These are phyloP conservation scores for Fusarium oxysporum DNA, from an alignment of 2,329 filamentous ascomycete species.

Conservation along the genomic window DNA sequence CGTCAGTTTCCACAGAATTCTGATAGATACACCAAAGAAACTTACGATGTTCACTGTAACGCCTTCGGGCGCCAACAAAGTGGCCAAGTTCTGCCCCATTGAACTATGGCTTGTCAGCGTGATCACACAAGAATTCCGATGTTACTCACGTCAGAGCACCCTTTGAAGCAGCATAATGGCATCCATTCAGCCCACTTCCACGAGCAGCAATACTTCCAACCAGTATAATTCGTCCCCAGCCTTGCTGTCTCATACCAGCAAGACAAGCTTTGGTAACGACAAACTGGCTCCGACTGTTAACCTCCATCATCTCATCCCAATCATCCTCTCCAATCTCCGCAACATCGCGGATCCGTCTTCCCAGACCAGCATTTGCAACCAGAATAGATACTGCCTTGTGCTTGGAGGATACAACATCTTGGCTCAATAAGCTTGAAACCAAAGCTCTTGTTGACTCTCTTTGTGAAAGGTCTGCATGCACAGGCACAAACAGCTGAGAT, in stretches of 20 bases:
- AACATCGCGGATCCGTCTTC: constrained; percentile 50
- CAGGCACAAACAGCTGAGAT: constrained; percentile 3
- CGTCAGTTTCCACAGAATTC: not conserved
- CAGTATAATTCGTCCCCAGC: constrained; percentile 49
- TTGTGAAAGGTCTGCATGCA: constrained; percentile 20
- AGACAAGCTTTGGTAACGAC: constrained; percentile 50
- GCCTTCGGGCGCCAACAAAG: constrained; percentile 48
- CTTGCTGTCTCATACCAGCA: constrained; percentile 47
- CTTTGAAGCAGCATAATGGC: constrained; percentile 52
- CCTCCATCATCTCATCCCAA: constrained; percentile 53
- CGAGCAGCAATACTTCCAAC: constrained; percentile 50
- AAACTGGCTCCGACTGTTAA: constrained; percentile 51
- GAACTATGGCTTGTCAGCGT: constrained; percentile 38
- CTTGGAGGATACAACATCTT: not conserved
- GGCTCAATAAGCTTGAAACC: not conserved
- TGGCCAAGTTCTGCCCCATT: constrained; percentile 51
- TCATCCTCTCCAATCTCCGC: constrained; percentile 50
- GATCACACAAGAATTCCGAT: not conserved
- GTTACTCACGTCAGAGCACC: constrained; percentile 43
- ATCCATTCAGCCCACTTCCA: constrained; percentile 51
- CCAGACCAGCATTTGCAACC: constrained; percentile 50
- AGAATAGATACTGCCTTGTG: constrained; percentile 49
- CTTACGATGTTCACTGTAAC: constrained; percentile 52
- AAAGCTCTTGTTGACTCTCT: constrained; percentile 20
- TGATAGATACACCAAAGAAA: accelerated